phyloP scores from a whole-genome alignment of 768 basidiomycete species.

The Termitomyces sp. region DNA sequence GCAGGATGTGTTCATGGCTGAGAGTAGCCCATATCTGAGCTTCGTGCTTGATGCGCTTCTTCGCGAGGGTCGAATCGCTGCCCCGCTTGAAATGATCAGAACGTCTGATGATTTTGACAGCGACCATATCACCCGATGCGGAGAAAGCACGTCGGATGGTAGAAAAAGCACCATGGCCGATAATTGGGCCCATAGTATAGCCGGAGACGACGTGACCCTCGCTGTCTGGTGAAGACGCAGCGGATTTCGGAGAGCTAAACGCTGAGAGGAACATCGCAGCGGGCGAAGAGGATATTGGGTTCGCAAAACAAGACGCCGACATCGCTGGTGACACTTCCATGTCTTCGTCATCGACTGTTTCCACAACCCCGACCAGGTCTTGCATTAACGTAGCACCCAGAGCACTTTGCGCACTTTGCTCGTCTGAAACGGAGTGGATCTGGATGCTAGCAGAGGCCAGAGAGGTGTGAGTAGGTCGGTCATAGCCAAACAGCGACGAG shows the following conservation, averaged over 20 bases:
- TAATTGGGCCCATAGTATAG: constrained; percentile 71
- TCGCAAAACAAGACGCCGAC: constrained; percentile 11
- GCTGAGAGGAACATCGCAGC: constrained; percentile 73
- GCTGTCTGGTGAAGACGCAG: constrained; percentile 47
- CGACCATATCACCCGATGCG: constrained; percentile 62
- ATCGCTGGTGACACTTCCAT: background rate
- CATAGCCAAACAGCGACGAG: constrained; percentile 1
- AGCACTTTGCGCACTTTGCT: constrained; percentile 13
- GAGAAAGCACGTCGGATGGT: constrained; percentile 69
- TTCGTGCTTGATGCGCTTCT: constrained; percentile 66
- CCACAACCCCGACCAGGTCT: background rate
- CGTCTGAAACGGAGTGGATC: background rate
- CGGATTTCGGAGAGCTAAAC: constrained; percentile 42
- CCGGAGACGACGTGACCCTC: constrained; percentile 67
- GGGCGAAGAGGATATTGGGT: constrained; percentile 45
- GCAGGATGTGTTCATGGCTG: constrained; percentile 83
- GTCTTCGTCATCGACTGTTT: background rate
- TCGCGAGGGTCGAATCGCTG: constrained; percentile 38
- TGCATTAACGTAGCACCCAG: constrained; percentile 17
- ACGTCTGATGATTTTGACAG: constrained; percentile 79
- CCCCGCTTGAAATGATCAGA: constrained; percentile 51
- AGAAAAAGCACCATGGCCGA: constrained; percentile 82
- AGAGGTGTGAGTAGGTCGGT: constrained; percentile 2
- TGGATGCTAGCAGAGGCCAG: constrained; percentile 3
- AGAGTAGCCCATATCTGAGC: constrained; percentile 70